phyloP scores from a whole-genome alignment of 345 rosid species.

The Boechera stricta region DNA sequence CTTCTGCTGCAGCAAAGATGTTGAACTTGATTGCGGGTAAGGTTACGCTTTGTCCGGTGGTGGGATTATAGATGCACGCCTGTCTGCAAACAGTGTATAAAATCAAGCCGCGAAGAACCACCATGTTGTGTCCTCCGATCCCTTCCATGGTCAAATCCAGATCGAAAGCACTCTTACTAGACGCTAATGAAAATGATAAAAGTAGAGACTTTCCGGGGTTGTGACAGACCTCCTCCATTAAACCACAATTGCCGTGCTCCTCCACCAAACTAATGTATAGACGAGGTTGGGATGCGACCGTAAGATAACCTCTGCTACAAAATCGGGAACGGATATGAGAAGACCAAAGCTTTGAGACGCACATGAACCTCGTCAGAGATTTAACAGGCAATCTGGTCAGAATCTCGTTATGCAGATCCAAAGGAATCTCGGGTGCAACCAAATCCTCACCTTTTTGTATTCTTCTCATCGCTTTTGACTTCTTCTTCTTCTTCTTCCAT shows the following conservation, averaged over 20 bases:
- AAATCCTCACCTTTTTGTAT: no score
- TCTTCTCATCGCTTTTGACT: no score
- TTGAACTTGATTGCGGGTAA: constrained; percentile 1
- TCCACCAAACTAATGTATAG: neutral
- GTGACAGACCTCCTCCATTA: no score
- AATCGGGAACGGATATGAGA: no score
- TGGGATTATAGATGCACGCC: constrained; percentile 24
- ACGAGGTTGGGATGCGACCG: neutral
- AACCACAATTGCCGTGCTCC: neutral
- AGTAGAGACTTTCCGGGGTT: neutral
- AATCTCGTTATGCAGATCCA: no score
- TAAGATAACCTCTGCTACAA: neutral
- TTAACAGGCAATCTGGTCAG: no score
- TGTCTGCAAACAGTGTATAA: neutral
- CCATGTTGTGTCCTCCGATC: constrained; percentile 10
- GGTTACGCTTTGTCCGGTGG: constrained; percentile 15
- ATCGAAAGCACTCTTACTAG: neutral
- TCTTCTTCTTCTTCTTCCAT: no score
- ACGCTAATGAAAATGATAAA: neutral
- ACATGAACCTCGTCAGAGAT: no score
- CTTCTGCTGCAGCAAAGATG: neutral
- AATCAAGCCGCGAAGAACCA: constrained; percentile 20
- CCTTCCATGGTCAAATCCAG: neutral
- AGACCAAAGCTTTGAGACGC: no score
- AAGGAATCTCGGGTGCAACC: no score